Evolutionary conservation across 148 eudicot genomes (phyloP), one percentile per base, ranked within the genome.

Genomic region (Gaultheria prostrata): DNA sequence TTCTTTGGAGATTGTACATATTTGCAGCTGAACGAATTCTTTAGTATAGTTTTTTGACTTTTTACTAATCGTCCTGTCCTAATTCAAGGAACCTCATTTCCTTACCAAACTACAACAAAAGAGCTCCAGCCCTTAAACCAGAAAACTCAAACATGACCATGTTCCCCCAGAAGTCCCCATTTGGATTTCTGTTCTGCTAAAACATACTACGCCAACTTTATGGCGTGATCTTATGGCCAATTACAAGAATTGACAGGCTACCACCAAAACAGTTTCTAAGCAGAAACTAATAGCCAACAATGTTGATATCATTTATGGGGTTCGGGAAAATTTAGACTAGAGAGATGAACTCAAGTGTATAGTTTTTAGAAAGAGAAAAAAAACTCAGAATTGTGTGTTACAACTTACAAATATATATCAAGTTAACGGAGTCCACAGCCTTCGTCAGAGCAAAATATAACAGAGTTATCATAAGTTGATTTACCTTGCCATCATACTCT

Each of bases 401-500:
- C 20, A 26, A 59, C 13, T 63, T 6, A 30, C 20, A 26, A 59
- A 80, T 6, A 24, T 6, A 11, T 20, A 81, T 15, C 48, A 51
- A 53, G 10, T 73, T 73, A 20, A 73, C 14, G 15, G 21, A 46
- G 28, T 43, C 9, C 51, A 7, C 10, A 82, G 39, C 32, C 43
- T 18, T 28, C 24, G 21, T 69, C 20, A 49, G n/a, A 43, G 18
- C 12, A 50, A 18, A 28, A 49, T 33, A 28, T 15, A 82, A 8
- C 21, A 18, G 51, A 43, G 51, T 32, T 50, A 76, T 21, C 46
- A 57, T 83, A 84, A 78, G 65, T 50, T 30, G 4, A 1, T 61
- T 72, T 80, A 94, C 98, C 98, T 95, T 95, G 84, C 98, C 98
- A 90, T 95, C 98, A 83, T 95, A 95, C 90, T 95, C 95, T 89